Evolutionary conservation across 192 early-diverging fungal genomes (phyloP).

Genomic region (Polychytrium aggregatum): DNA sequence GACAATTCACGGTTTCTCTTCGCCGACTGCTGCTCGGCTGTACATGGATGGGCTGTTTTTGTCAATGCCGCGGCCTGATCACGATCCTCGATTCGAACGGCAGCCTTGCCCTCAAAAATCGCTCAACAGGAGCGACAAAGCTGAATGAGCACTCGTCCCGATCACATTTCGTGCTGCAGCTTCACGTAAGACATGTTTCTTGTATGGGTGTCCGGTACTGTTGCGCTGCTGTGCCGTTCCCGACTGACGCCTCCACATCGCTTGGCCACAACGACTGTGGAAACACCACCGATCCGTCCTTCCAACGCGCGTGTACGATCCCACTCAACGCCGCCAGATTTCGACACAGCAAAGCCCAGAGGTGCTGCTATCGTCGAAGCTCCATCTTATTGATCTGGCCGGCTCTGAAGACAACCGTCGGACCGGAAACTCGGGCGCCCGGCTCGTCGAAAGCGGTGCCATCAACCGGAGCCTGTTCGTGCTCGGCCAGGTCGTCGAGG

Average conservation of each 20-base stretch:
- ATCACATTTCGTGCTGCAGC: conserved; percentile 79
- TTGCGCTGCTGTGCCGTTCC: too few species aligned
- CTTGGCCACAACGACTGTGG: too few species aligned
- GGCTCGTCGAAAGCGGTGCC: conserved; percentile 65
- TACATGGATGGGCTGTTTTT: too few species aligned
- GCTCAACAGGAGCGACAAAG: conserved; percentile 68
- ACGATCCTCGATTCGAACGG: conserved; percentile 60
- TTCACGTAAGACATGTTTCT: too few species aligned
- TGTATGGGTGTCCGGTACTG: too few species aligned
- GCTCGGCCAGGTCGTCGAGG: conserved; percentile 70
- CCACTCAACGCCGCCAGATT: too few species aligned
- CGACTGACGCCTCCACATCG: too few species aligned
- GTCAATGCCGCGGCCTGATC: too few species aligned
- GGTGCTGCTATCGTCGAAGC: conserved; percentile 65
- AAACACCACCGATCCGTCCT: too few species aligned
- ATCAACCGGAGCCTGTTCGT: conserved; percentile 77
- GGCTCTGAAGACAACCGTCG: conserved; percentile 85
- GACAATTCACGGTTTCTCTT: conserved; percentile 55
- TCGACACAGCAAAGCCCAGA: too few species aligned
- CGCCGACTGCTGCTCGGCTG: conserved; percentile 16
- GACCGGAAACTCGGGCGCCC: conserved; percentile 76
- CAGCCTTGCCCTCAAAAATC: conserved; percentile 55
- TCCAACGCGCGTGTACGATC: too few species aligned
- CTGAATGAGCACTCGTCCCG: conserved; percentile 75
- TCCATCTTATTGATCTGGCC: conserved; percentile 44